Evolutionary conservation across 2,329 filamentous ascomycete species (phyloP).

Genomic region (Paracoccidioides brasiliensis): DNA sequence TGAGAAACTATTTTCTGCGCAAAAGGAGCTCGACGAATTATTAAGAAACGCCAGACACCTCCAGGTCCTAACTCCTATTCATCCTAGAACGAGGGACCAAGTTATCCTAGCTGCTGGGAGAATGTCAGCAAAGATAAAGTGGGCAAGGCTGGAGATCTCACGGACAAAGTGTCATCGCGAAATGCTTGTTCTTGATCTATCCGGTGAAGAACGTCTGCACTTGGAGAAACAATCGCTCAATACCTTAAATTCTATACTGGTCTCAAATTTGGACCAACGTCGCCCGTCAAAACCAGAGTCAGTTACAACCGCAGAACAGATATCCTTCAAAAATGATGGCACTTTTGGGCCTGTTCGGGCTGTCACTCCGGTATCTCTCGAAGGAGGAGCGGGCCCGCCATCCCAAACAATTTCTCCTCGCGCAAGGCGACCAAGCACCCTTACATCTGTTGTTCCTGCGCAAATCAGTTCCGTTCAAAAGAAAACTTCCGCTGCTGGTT

Average conservation of each 20-base stretch:
- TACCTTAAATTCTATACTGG: slow-evolving; percentile 9
- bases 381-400: slow-evolving; percentile 7
- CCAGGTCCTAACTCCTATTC: slow-evolving; percentile 76
- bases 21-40: slow-evolving; percentile 69
- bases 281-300: slow-evolving; percentile 8
- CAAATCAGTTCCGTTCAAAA: slow-evolving; percentile 18
- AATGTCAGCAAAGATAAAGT: slow-evolving; percentile 79
- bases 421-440: slow-evolving; percentile 21
- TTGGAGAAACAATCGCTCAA: slow-evolving; percentile 17
- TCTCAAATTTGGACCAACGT: slow-evolving; percentile 13
- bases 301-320: slow-evolving; percentile 15
- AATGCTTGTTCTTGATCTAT: slow-evolving; percentile 70
- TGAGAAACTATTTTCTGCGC: slow-evolving; percentile 56
- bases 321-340: slow-evolving; percentile 15
- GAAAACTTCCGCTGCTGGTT: slow-evolving; percentile 16
- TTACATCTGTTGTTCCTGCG: slow-evolving; percentile 21
- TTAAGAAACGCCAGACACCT: slow-evolving; percentile 83
- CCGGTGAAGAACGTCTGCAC: slow-evolving; percentile 48
- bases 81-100: slow-evolving; percentile 76
- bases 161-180: slow-evolving; percentile 80
- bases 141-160: slow-evolving; percentile 92
- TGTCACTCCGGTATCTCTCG: slow-evolving; percentile 7
- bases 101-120: slow-evolving; percentile 73
- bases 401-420: slow-evolving; percentile 15
- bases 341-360: slow-evolving; percentile 6